phyloP scores from a whole-genome alignment of 2,329 filamentous ascomycete genomes.

The Neophaeococcomyces aloes region DNA sequence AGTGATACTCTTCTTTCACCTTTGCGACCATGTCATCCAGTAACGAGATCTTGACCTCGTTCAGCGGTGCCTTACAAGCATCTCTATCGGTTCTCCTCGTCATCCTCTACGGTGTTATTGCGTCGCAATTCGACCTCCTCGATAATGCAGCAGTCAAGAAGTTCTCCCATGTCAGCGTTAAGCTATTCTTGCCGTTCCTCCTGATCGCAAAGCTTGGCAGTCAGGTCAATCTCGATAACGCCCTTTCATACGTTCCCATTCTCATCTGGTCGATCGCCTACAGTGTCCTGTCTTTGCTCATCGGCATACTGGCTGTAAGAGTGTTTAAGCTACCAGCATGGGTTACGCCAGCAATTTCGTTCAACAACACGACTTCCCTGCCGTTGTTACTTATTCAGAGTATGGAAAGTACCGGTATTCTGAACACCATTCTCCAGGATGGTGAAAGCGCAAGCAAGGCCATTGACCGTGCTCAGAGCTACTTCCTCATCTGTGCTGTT shows the following conservation, averaged over 20 bases:
- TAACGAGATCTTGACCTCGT: slow-evolving; percentile 27
- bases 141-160: slow-evolving; percentile 40
- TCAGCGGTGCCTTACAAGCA: slow-evolving; percentile 46
- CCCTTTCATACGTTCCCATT: slow-evolving; percentile 39
- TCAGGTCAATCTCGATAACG: slow-evolving; percentile 40
- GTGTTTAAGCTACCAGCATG: slow-evolving; percentile 42
- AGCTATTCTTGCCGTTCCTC: slow-evolving; percentile 44
- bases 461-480: slow-evolving; percentile 51
- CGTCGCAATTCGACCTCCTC: slow-evolving; percentile 42
- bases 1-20: too few species aligned
- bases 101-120: slow-evolving; percentile 42
- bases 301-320: slow-evolving; percentile 36
- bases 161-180: slow-evolving; percentile 43
- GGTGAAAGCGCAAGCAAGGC: slow-evolving; percentile 37
- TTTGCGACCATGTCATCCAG: slow-evolving; percentile 9
- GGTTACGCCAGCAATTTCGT: slow-evolving; percentile 44
- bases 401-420: slow-evolving; percentile 46
- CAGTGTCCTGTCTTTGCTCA: slow-evolving; percentile 38
- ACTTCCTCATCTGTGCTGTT: slow-evolving; percentile 56
- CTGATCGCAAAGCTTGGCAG: slow-evolving; percentile 44
- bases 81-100: slow-evolving; percentile 45
- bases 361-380: slow-evolving; percentile 49
- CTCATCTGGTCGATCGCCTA: slow-evolving; percentile 43
- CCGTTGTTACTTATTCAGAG: slow-evolving; percentile 44
- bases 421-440: slow-evolving; percentile 38